These are phyloP conservation scores for Elsinoe perseae DNA, from an alignment of 2,329 filamentous ascomycete genomes.

Conservation along the genomic window DNA sequence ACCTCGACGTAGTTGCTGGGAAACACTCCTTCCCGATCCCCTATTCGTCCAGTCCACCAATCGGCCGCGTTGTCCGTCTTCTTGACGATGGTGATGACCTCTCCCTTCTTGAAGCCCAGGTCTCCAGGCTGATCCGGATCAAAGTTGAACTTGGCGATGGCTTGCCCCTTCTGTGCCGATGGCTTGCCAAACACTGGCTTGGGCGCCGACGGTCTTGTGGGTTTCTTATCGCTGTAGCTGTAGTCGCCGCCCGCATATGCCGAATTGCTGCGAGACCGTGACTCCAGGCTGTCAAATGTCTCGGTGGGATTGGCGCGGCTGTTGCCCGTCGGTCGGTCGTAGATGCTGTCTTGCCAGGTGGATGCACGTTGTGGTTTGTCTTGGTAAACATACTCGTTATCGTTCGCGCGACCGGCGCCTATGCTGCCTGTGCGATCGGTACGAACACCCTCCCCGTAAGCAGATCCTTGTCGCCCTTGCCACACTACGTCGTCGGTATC, in stretches of 20 bases:
- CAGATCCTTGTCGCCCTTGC: conserved; percentile 65
- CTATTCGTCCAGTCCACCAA: conserved; percentile 95
- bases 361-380: conserved; percentile 54
- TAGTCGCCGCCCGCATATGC: conserved; percentile 41
- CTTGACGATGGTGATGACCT: conserved; percentile 90
- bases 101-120: conserved; percentile 92
- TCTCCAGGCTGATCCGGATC: conserved; percentile 90
- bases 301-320: conserved; percentile 42
- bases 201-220: conserved; percentile 73
- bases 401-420: conserved; percentile 26
- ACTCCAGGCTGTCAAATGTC: conserved; percentile 42
- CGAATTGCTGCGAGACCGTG: conserved; percentile 25
- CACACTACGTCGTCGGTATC: conserved; percentile 81
- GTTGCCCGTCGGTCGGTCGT: conserved; percentile 49
- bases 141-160: conserved; percentile 85
- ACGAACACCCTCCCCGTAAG: conserved; percentile 59
- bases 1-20: conserved; percentile 48
- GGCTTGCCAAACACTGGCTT: conserved; percentile 71
- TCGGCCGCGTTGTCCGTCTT: conserved; percentile 89
- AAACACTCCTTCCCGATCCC: conserved; percentile 81
- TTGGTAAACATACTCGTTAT: conserved; percentile 40
- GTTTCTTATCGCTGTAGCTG: conserved; percentile 52
- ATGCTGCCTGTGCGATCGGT: conserved; percentile 41
- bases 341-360: conserved; percentile 70
- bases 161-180: conserved; percentile 60